Conservation (phyloP, 768 basidiomycete species). For the Podaxis carcinomalis region DNA sequence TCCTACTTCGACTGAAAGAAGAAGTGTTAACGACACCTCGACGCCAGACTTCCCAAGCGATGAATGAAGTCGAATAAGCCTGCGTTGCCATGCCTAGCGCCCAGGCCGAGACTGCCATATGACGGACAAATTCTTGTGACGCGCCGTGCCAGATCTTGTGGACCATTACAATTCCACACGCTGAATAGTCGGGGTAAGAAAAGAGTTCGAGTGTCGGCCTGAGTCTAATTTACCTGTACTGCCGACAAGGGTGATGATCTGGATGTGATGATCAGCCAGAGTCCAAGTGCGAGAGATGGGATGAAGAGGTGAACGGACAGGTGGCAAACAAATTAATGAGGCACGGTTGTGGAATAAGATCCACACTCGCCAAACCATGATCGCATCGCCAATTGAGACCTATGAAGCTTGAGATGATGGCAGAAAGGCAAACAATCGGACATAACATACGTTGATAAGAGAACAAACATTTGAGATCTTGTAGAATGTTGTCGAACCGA, state of each 20-base stretch:
- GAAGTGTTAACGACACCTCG: background rate
- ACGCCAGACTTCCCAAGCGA: background rate
- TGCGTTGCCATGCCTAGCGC: background rate
- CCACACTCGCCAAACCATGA: slow-evolving; percentile 5
- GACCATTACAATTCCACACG: background rate
- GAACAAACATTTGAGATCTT: background rate
- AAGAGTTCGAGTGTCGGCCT: background rate
- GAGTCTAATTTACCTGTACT: background rate
- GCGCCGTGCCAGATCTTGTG: background rate
- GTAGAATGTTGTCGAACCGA: background rate
- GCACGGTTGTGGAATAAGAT: background rate
- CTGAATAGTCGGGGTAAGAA: background rate
- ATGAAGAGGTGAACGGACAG: background rate
- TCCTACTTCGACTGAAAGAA: background rate
- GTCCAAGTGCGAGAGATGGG: background rate
- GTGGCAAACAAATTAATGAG: background rate
- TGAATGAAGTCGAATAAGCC: slow-evolving; percentile 1
- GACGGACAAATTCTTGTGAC: background rate
- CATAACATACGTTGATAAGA: background rate
- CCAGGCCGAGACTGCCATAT: background rate
- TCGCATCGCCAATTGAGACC: background rate
- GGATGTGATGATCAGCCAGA: too few relatives aligned
- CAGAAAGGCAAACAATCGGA: background rate
- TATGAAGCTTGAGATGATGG: background rate
- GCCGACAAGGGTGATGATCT: slow-evolving; percentile 1